A percentile compares a stretch with the other conserved stretches of the same genome.
These are phyloP conservation scores for Lavandula angustifolia DNA, from an alignment of 257 asterid species.

Conservation along the genomic window DNA sequence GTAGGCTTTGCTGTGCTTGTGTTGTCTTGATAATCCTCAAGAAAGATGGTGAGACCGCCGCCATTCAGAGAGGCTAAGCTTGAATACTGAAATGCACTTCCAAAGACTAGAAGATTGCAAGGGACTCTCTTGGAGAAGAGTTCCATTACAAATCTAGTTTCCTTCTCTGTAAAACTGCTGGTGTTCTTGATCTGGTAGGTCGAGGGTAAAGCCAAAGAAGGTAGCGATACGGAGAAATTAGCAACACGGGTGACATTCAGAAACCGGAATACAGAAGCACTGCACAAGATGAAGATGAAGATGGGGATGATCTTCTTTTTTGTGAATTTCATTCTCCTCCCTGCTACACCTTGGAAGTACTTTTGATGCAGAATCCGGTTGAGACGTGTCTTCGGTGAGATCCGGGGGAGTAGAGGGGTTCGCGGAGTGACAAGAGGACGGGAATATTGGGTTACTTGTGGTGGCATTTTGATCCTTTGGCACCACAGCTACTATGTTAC, in stretches of 20 bases:
- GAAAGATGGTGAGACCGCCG: slow-evolving; percentile 62
- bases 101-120: slow-evolving; percentile 74
- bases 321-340: slow-evolving; percentile 49
- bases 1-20: slow-evolving; percentile 24
- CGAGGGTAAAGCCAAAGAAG: slow-evolving; percentile 27
- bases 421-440: slow-evolving; percentile 38
- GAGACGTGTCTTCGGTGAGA: slow-evolving; percentile 33
- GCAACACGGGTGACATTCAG: slow-evolving; percentile 51
- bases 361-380: slow-evolving; percentile 32
- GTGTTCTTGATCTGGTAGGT: slow-evolving; percentile 1
- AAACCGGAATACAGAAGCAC: slow-evolving; percentile 61
- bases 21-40: slow-evolving; percentile 50
- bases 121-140: slow-evolving; percentile 58
- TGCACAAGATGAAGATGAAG: slow-evolving; percentile 54
- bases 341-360: background rate
- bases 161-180: slow-evolving; percentile 49
- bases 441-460: slow-evolving; percentile 39
- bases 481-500: slow-evolving; percentile 29
- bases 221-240: slow-evolving; percentile 38
- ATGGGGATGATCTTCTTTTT: slow-evolving; percentile 54
- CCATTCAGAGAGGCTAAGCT: slow-evolving; percentile 48
- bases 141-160: slow-evolving; percentile 46
- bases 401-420: slow-evolving; percentile 42
- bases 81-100: slow-evolving; percentile 48
- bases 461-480: slow-evolving; percentile 62